These are phyloP conservation scores for Fistulifera pelliculosa DNA, from an alignment of 108 stramenopile species.

Conservation along the genomic window DNA sequence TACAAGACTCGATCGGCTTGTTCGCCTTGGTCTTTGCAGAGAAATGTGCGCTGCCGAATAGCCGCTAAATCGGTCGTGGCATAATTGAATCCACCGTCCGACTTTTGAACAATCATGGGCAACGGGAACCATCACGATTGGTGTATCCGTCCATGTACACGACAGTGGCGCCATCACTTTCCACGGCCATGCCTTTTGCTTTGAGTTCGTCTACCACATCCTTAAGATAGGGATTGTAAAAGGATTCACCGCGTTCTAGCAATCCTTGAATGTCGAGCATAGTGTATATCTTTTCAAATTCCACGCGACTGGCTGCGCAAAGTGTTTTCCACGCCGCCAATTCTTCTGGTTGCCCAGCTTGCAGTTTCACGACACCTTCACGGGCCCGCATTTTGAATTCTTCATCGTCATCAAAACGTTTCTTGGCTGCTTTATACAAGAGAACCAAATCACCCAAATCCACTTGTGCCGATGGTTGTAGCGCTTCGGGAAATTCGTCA, in stretches of 20 bases:
- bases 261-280: constrained; percentile 61
- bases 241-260: constrained; percentile 88
- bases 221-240: constrained; percentile 91
- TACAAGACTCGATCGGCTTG: constrained; percentile 82
- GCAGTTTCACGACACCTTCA: constrained; percentile 92
- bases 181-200: constrained; percentile 55
- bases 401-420: constrained; percentile 77
- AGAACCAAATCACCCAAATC: constrained; percentile 85
- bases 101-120: constrained; percentile 91
- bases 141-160: constrained; percentile 81
- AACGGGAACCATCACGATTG: constrained; percentile 76
- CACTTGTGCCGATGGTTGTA: constrained; percentile 57
- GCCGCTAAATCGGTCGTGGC: constrained; percentile 98
- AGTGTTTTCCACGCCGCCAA: constrained; percentile 88
- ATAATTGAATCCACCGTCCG: constrained; percentile 97
- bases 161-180: constrained; percentile 82
- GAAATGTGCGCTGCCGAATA: constrained; percentile 75
- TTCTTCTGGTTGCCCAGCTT: constrained; percentile 86
- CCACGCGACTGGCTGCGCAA: constrained; percentile 65
- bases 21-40: constrained; percentile 53
- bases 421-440: constrained; percentile 96
- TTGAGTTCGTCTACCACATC: constrained; percentile 79
- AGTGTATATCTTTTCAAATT: constrained; percentile 87
- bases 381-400: constrained; percentile 86
- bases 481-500: constrained; percentile 88